phyloP scores from a whole-genome alignment of 2,329 filamentous ascomycete genomes.

The Aureobasidium namibiae region DNA sequence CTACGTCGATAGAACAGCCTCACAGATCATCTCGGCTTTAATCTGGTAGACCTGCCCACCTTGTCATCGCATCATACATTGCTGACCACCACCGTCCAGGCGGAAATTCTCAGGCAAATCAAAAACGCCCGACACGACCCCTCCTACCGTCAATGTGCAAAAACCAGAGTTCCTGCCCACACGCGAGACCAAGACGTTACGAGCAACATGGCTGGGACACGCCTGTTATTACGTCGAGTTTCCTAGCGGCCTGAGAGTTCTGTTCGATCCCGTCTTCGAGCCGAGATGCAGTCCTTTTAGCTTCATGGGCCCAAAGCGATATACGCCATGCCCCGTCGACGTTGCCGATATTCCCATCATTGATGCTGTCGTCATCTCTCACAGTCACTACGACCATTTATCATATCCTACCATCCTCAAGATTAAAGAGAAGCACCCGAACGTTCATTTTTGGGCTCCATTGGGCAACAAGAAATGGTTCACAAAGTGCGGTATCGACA shows the following conservation, averaged over 20 bases:
- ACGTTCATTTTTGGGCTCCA: constrained; percentile 81
- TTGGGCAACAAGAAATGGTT: constrained; percentile 83
- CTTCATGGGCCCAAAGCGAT: constrained; percentile 66
- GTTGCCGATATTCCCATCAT: constrained; percentile 33
- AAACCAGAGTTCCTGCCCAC: constrained; percentile 58
- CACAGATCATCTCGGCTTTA: constrained; percentile 30
- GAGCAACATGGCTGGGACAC: constrained; percentile 91
- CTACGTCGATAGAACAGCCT: constrained; percentile 32
- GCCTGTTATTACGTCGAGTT: constrained; percentile 92
- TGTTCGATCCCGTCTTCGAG: constrained; percentile 92
- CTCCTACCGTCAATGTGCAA: constrained; percentile 58
- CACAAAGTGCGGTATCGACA: constrained; percentile 55
- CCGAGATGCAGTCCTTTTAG: constrained; percentile 72
- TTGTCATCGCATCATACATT: background rate
- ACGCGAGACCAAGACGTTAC: constrained; percentile 53
- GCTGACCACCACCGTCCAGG: constrained; percentile 20
- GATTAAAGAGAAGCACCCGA: constrained; percentile 61
- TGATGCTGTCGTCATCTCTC: constrained; percentile 66
- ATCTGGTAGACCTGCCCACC: constrained; percentile 26
- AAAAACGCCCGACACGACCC: constrained; percentile 53
- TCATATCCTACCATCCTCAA: constrained; percentile 67
- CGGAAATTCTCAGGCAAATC: constrained; percentile 42
- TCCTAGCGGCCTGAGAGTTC: constrained; percentile 71
- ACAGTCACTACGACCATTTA: constrained; percentile 91
- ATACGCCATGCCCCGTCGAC: constrained; percentile 58